phyloP scores from a whole-genome alignment of 2,329 filamentous ascomycete species.

The Aspergillus vadensis region DNA sequence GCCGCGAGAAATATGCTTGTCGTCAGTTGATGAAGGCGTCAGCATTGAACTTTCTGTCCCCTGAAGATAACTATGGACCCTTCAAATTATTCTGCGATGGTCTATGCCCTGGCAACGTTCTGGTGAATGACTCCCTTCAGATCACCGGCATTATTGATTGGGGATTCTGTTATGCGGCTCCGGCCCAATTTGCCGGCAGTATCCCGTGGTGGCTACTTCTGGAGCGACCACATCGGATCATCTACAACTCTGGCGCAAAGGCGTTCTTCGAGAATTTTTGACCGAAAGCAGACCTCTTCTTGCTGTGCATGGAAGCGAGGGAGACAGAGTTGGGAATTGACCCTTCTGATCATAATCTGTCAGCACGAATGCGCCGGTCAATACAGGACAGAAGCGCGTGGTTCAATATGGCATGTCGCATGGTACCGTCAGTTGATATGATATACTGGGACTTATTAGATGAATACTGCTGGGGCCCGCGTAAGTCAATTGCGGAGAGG shows the following conservation, averaged over 20 bases:
- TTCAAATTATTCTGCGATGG: constrained; percentile 33
- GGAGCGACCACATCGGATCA: constrained; percentile 8
- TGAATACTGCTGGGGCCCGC: constrained; percentile 15
- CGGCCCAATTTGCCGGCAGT: constrained; percentile 19
- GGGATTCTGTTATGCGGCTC: constrained; percentile 32
- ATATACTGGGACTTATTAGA: constrained; percentile 15
- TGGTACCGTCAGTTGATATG: constrained; percentile 5
- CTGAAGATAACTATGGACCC: constrained; percentile 13
- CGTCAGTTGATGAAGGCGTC: constrained; percentile 11
- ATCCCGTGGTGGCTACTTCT: constrained; percentile 20
- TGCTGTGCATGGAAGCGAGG: background rate
- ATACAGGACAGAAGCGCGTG: constrained; percentile 5
- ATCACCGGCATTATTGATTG: constrained; percentile 30
- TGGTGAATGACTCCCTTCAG: constrained; percentile 24
- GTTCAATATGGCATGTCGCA: constrained; percentile 10
- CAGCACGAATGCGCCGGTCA: constrained; percentile 1
- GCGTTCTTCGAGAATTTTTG: background rate
- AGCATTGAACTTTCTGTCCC: background rate
- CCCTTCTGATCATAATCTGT: background rate
- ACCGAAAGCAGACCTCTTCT: constrained; percentile 1
- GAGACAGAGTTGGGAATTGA: background rate
- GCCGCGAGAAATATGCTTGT: constrained; percentile 13
- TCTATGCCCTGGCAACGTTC: constrained; percentile 30
- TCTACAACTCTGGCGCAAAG: background rate
- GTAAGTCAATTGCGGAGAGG: background rate